These are phyloP conservation scores for Albizia julibrissin DNA, from an alignment of 306 rosid genomes.

Conservation along the genomic window DNA sequence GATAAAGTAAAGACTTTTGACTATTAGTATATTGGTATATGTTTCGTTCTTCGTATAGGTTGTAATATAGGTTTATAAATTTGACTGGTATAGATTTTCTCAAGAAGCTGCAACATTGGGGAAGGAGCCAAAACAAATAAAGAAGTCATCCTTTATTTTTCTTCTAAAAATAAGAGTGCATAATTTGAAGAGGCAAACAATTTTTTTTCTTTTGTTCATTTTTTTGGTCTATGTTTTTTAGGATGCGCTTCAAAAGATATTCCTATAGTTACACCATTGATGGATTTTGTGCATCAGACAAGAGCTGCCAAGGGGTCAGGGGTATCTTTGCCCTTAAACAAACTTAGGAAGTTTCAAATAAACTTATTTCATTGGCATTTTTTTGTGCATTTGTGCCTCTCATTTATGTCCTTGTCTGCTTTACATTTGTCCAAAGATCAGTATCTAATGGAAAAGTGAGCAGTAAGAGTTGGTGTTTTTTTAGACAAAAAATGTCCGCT, in stretches of 20 bases:
- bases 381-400: slow-evolving; percentile 14
- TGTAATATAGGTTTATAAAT: too few relatives aligned
- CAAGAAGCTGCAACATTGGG: too few relatives aligned
- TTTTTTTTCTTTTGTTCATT: neutral
- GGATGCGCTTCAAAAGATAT: slow-evolving; percentile 58
- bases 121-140: too few relatives aligned
- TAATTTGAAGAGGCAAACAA: slow-evolving; percentile 1
- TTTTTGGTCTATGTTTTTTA: slow-evolving; percentile 26
- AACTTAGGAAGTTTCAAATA: neutral
- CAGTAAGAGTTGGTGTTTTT: slow-evolving; percentile 52
- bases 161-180: neutral
- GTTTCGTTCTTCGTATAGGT: too few relatives aligned
- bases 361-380: slow-evolving; percentile 10
- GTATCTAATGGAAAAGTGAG: slow-evolving; percentile 58
- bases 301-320: slow-evolving; percentile 75
- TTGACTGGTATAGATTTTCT: too few relatives aligned
- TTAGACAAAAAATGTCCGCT: too few relatives aligned
- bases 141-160: too few relatives aligned
- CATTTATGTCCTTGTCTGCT: slow-evolving; percentile 12
- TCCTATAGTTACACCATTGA: slow-evolving; percentile 73
- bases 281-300: slow-evolving; percentile 84
- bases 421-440: slow-evolving; percentile 46
- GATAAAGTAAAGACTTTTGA: too few relatives aligned
- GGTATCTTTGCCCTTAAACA: slow-evolving; percentile 41
- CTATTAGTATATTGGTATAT: too few relatives aligned